Evolutionary conservation across 176 grass and related monocot species (phyloP), one percentile per base, ranked within the genome.

Genomic region (Cenchrus americanus): DNA sequence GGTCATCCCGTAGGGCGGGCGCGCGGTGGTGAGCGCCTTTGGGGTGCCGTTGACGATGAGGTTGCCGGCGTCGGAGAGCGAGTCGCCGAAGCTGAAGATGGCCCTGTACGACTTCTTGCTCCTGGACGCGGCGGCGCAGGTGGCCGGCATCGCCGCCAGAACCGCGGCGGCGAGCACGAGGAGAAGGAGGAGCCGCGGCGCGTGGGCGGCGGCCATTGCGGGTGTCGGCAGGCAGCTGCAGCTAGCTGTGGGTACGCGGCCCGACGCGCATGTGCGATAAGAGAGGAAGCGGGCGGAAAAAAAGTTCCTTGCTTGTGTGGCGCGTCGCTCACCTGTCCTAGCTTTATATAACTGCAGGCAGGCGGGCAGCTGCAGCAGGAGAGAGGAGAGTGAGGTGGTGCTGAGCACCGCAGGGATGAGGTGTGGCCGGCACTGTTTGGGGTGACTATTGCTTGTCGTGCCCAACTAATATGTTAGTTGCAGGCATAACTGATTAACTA

Each of bases 81-180:
- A 94, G 71, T 94, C 89, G 2, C 92, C 89, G 83, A 94, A 94
- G 89, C 92, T 94, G 84, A 94, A 91, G 66, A 94, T 82, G 81
- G 92, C 88, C 6, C 9, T 6, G 86, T 91, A 94, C 62, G 89
- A 84, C 76, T 87, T 90, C 80, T 76, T 84, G 61, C 62, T 26
- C 67, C 61, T 30, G 34, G 34, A 3, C 6, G 80, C 80, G 24
- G 52, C 79, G 30, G 62, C 50, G 85, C 78, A 68, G 3, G 64
- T 40, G 51, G 30, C 34, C 19, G 71, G 21, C 63, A 65, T 8
- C 77, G 88, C 83, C 23, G 48, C 41, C 62, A 42, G 10, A 26
- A 73, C 71, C 21, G 69, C 50, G 71, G 21, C 49, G 19, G 37
- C 53, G 24, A 87, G 32, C 15, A 26, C 0, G 80, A 68, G 73